Percentiles rank a stretch among this genome's conserved stretches.
Conservation (phyloP, 2,329 filamentous ascomycete species). For the Zymoseptoria passerinii region DNA sequence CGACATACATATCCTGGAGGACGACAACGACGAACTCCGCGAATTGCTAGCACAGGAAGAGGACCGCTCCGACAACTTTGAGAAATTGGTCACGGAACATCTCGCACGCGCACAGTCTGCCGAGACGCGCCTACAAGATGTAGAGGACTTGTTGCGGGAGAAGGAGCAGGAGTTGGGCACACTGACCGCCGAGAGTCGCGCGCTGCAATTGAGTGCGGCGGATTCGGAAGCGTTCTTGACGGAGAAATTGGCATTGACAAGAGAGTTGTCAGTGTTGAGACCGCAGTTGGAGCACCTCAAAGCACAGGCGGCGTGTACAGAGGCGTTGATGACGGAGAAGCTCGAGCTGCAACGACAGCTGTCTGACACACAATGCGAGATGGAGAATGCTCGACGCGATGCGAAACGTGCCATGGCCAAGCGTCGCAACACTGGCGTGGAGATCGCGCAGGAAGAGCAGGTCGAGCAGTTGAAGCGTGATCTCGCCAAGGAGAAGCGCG, state of each 20-base stretch:
- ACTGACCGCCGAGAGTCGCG: conserved; percentile 61
- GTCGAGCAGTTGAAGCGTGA: conserved; percentile 41
- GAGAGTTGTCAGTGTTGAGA: conserved; percentile 51
- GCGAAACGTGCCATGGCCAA: conserved; percentile 50
- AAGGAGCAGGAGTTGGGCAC: conserved; percentile 49
- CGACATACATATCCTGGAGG: conserved; percentile 60
- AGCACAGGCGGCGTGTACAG: conserved; percentile 52
- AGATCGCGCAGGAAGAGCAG: conserved; percentile 35
- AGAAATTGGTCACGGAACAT: conserved; percentile 43
- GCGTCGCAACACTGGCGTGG: conserved; percentile 42
- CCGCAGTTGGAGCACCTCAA: conserved; percentile 56
- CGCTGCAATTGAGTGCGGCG: conserved; percentile 57
- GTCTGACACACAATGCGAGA: conserved; percentile 66
- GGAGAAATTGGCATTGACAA: conserved; percentile 54
- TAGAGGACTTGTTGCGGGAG: conserved; percentile 44
- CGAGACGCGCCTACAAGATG: conserved; percentile 34
- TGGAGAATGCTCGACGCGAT: conserved; percentile 72
- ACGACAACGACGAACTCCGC: conserved; percentile 63
- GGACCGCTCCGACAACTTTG: conserved; percentile 49
- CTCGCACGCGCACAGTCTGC: conserved; percentile 42
- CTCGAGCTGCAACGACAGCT: conserved; percentile 70
- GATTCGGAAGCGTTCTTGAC: conserved; percentile 63
- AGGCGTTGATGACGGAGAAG: conserved; percentile 68
- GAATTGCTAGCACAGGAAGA: conserved; percentile 54
- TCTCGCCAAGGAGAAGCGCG: conserved; percentile 38